Conservation (phyloP, 164 flowering plant genomes). For the Aristolochia contorta region DNA sequence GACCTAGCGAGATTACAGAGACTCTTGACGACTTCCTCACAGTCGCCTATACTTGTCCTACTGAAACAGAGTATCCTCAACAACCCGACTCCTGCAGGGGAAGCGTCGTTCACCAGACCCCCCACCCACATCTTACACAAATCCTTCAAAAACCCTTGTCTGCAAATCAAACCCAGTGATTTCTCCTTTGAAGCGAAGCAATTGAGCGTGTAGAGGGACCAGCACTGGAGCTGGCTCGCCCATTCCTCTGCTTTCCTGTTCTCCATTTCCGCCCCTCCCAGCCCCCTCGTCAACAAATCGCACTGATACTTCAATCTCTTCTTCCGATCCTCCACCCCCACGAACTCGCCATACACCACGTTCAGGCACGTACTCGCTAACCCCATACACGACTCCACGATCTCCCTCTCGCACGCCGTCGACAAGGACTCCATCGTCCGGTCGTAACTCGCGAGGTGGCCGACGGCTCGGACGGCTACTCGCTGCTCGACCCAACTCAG, state of each 20-base stretch:
- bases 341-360: slow-evolving; percentile 37
- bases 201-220: slow-evolving; percentile 62
- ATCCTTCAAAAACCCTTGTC: slow-evolving; percentile 32
- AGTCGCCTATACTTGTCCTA: slow-evolving; percentile 37
- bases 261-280: slow-evolving; percentile 61
- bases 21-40: slow-evolving; percentile 23
- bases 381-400: slow-evolving; percentile 39
- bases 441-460: slow-evolving; percentile 71
- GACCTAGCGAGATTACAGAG: slow-evolving; percentile 69
- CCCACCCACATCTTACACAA: slow-evolving; percentile 77
- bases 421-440: slow-evolving; percentile 43
- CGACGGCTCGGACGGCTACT: slow-evolving; percentile 70
- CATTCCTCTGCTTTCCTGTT: slow-evolving; percentile 74
- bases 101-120: slow-evolving; percentile 46
- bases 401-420: slow-evolving; percentile 31
- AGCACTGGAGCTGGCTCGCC: slow-evolving; percentile 84
- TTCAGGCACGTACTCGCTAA: slow-evolving; percentile 44
- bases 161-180: slow-evolving; percentile 41
- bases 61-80: slow-evolving; percentile 56
- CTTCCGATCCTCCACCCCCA: slow-evolving; percentile 25
- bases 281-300: slow-evolving; percentile 64
- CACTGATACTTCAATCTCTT: slow-evolving; percentile 47
- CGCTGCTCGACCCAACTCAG: slow-evolving; percentile 87
- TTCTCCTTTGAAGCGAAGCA: slow-evolving; percentile 61
- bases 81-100: slow-evolving; percentile 64